Evolutionary conservation across 2,329 filamentous ascomycete species (phyloP).

Genomic region (Chrysosporium keratinophilum): DNA sequence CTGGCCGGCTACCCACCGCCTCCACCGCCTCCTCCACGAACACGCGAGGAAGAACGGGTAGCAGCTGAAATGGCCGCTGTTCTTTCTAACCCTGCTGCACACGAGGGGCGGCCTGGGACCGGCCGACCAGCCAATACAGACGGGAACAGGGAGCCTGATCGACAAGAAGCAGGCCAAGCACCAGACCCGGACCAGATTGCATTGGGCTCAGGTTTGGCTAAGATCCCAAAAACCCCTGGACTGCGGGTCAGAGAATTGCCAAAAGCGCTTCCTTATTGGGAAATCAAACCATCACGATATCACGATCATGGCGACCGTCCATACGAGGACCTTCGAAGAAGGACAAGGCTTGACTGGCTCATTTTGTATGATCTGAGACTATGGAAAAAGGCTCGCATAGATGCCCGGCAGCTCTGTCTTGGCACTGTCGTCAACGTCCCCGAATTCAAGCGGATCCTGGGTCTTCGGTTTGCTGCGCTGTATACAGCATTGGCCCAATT

Average conservation of each 20-base stretch:
- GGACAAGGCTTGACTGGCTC: conserved; percentile 84
- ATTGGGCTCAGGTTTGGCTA: conserved; percentile 30
- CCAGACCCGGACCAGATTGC: not conserved
- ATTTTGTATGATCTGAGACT: conserved; percentile 88
- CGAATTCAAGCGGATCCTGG: conserved; percentile 88
- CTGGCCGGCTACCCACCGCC: conserved; percentile 62
- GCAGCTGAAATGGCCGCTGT: not conserved
- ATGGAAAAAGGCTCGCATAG: conserved; percentile 91
- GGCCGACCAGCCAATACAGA: not conserved
- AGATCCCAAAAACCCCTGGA: conserved; percentile 74
- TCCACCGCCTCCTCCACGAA: conserved; percentile 53
- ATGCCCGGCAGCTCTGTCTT: conserved; percentile 87
- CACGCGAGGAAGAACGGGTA: conserved; percentile 22
- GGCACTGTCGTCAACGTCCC: conserved; percentile 92
- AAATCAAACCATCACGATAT: conserved; percentile 56
- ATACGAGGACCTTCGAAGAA: conserved; percentile 79
- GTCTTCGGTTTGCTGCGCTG: conserved; percentile 83
- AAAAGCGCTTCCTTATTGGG: conserved; percentile 64
- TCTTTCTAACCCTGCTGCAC: not conserved
- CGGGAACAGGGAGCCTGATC: not conserved
- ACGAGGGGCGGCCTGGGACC: not conserved
- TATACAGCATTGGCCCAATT: conserved; percentile 90
- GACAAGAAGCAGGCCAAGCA: not conserved
- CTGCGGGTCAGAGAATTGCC: conserved; percentile 32
- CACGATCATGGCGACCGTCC: conserved; percentile 50